Evolutionary conservation across 345 rosid species (phyloP), one percentile per base, ranked within the genome.

Genomic region (Gossypium mustelinum): DNA sequence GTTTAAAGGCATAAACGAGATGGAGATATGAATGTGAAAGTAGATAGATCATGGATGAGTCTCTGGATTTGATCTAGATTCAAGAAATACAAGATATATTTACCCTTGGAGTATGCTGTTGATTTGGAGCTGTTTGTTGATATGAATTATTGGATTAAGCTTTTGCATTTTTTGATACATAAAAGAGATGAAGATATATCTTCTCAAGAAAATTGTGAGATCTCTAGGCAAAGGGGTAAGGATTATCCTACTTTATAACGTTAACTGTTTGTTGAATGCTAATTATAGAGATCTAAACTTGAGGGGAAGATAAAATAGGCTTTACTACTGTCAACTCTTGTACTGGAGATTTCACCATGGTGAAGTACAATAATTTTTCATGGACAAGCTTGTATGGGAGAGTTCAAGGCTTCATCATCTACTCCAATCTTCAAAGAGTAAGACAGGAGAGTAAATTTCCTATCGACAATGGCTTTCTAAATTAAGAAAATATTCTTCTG

Each of bases 31-130:
- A 67, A 20, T 47, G 17, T 2, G 2, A 9, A 41, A 64, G 14
- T 64, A 64, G 25, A 64, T 63, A 63, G 5, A 41, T 41, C 12
- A 44, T 66, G 13, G 72, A 67, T 22, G 56, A 45, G 34, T 66
- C 54, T 20, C 29, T 67, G 72, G 72, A 24, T 68, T 14, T 57
- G 72, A 47, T 45, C 55, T 45, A 22, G 55, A 67, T 20, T 29
- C 70, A 66, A 67, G 55, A 34, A 47, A 67, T 45, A 6, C n/a
- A 45, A 48, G 12, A 18, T 67, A 16, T 67, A 22, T 68, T 45
- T 22, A 16, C 56, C 72, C 72, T 68, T 22, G 20, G 39, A 47
- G 2, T 45, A 67, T 12, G 55, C n/a, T 41, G 8, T 47, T 22
- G 7, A 47, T 25, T 22, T 22, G 55, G 56, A 22, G 18, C 13